Base-by-base conservation (phyloP, 805 yeast species). In the Metschnikowia aberdeeniae region DNA sequence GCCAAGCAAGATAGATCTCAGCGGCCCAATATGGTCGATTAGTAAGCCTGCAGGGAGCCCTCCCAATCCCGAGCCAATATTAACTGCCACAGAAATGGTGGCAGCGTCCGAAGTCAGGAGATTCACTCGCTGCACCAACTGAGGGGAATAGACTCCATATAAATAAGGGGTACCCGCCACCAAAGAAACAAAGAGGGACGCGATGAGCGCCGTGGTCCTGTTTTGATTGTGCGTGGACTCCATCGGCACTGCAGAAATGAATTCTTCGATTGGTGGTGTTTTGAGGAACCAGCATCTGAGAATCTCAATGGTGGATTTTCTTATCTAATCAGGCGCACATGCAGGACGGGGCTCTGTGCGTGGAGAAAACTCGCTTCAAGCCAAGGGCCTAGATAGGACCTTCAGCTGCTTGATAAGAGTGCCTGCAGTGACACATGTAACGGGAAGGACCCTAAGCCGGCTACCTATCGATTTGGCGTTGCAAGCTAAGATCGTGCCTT, bases 101-200 rank as follows among this genome's bases (percentile, higher is more conserved):
- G 89, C 86, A 6, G 89, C 78, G 50, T 78, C 79, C 0, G 79
- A 67, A 0, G 84, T 75, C 0, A 83, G 74, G 24, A 85, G 68
- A 0, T 79, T 74, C 20, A 84, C 78, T 52, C 73, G 66, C 22
- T 70, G 65, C 24, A 83, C 73, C 50, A 86, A 65, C 58, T 85
- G 89, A 1, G 92, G 90, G 1, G 89, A 81, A 58, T 80, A 86
- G n/a, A 80, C 78, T 0, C 90, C 86, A 59, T 80, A 86, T 11
- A 84, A 66, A 55, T 86, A 86, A 0, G 88, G 86, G 2, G 89
- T 84, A 2, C 93, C 92, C 3, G 88, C 75, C 0, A 84, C 89
- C 38, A 84, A 55, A 0, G 86, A 76, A 7, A 81, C 81, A 13
- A 82, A 56, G 11, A 68, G 53, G 11, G 74, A 66, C 19, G 59